Evolutionary conservation across 257 asterid species (phyloP).

Genomic region (Forsythia suspensa): DNA sequence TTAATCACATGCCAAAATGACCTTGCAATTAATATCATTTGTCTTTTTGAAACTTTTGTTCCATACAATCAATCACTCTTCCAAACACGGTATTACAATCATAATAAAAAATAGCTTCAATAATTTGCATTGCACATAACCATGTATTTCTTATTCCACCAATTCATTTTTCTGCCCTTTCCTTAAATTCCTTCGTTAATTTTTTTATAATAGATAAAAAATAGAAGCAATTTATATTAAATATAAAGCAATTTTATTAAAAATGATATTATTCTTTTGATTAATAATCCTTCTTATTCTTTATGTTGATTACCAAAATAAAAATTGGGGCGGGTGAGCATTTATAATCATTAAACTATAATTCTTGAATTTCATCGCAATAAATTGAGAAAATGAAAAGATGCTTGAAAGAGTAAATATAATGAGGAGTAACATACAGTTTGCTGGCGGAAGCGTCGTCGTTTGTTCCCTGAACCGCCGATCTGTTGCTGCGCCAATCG

Average conservation of each 20-base stretch:
- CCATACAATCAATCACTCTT: neutral
- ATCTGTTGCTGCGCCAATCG: constrained; percentile 45
- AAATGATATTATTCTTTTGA: neutral
- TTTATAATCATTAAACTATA: neutral
- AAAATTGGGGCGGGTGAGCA: neutral
- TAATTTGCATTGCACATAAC: neutral
- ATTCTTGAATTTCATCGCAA: neutral
- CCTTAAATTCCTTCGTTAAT: neutral
- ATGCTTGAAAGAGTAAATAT: neutral
- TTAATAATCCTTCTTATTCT: neutral
- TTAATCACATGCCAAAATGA: neutral
- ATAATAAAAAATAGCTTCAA: neutral
- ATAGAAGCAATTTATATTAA: neutral
- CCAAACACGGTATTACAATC: neutral
- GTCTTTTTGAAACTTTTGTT: neutral
- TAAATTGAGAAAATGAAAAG: neutral
- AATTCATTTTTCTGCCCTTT: neutral
- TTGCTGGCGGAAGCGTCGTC: constrained; percentile 62
- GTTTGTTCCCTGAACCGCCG: constrained; percentile 56
- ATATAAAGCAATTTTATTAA: neutral
- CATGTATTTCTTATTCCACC: neutral
- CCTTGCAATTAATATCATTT: neutral
- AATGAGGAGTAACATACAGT: constrained; percentile 24
- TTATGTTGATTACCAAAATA: neutral
- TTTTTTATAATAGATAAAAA: neutral